Evolutionary conservation across 495 filamentous ascomycete species (phyloP).

Genomic region (Oidiodendron maius): DNA sequence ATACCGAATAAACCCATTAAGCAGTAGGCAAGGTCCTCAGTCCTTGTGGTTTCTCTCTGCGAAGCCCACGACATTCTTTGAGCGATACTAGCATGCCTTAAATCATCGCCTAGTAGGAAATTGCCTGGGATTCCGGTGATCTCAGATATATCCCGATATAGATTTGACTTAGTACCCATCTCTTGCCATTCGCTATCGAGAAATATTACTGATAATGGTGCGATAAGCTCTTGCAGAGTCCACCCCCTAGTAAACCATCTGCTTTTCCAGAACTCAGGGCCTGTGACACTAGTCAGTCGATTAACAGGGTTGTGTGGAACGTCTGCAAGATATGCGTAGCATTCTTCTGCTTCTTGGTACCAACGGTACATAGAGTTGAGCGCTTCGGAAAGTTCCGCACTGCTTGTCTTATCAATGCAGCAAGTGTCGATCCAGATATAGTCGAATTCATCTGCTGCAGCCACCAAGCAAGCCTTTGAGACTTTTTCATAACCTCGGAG

Average conservation of each 20-base stretch:
- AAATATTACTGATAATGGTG: slow-evolving; percentile 25
- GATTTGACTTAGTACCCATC: background rate
- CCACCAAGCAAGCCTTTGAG: slow-evolving; percentile 14
- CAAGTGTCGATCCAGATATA: slow-evolving; percentile 40
- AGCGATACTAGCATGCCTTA: slow-evolving; percentile 8
- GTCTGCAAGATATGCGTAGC: slow-evolving; percentile 27
- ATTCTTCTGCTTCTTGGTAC: too few relatives aligned
- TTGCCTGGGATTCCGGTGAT: slow-evolving; percentile 9
- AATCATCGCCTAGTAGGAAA: slow-evolving; percentile 8
- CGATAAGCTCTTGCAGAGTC: too few relatives aligned
- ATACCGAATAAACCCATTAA: slow-evolving; percentile 25
- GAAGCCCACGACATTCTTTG: too few relatives aligned
- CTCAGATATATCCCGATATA: background rate
- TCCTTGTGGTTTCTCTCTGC: slow-evolving; percentile 19
- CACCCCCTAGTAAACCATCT: too few relatives aligned
- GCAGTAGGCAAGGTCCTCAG: slow-evolving; percentile 26
- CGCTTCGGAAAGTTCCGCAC: slow-evolving; percentile 7
- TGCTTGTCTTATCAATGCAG: too few relatives aligned
- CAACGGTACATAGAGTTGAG: slow-evolving; percentile 21
- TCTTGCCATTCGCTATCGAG: slow-evolving; percentile 4
- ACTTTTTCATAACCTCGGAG: slow-evolving; percentile 21
- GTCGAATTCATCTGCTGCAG: slow-evolving; percentile 12
- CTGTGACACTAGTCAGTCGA: background rate
- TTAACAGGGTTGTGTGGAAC: background rate
- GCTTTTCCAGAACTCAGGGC: too few relatives aligned